A percentile compares a stretch with the other conserved stretches of the same genome.
These are phyloP conservation scores for Henckelia pumila DNA, from an alignment of 257 asterid species.

Conservation along the genomic window DNA sequence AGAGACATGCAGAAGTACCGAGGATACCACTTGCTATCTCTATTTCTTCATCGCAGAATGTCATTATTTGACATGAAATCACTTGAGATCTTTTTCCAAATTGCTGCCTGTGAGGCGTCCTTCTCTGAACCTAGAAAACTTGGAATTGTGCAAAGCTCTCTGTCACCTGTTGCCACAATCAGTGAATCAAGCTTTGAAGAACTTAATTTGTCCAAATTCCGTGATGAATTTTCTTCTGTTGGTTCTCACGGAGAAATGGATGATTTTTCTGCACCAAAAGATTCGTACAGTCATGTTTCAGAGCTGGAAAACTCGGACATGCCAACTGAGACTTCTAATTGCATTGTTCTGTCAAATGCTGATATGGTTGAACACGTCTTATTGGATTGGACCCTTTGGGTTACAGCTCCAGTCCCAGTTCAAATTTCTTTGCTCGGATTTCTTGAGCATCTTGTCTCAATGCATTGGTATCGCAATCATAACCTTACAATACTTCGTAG, in stretches of 20 bases:
- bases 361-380: conserved; percentile 99
- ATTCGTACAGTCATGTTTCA: conserved; percentile 76
- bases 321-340: conserved; percentile 83
- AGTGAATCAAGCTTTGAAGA: conserved; percentile 73
- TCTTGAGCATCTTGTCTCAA: conserved; percentile 97
- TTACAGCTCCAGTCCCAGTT: conserved; percentile 75
- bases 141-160: conserved; percentile 37
- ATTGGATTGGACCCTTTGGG: conserved; percentile 99
- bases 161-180: conserved; percentile 52
- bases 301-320: conserved; percentile 84
- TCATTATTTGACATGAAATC: conserved; percentile 96
- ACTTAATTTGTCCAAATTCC: conserved; percentile 67
- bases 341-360: conserved; percentile 91
- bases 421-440: conserved; percentile 89
- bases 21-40: conserved; percentile 95
- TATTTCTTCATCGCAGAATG: conserved; percentile 90
- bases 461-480: conserved; percentile 99
- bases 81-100: conserved; percentile 93
- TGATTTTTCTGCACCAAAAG: conserved; percentile 90
- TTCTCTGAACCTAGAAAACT: conserved; percentile 83
- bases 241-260: conserved; percentile 92
- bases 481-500: conserved; percentile 92
- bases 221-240: conserved; percentile 81
- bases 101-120: conserved; percentile 99
- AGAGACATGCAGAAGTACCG: conserved; percentile 93